These are phyloP conservation scores for Penicillium rolfsii DNA, from an alignment of 2,329 filamentous ascomycete genomes.

Conservation along the genomic window DNA sequence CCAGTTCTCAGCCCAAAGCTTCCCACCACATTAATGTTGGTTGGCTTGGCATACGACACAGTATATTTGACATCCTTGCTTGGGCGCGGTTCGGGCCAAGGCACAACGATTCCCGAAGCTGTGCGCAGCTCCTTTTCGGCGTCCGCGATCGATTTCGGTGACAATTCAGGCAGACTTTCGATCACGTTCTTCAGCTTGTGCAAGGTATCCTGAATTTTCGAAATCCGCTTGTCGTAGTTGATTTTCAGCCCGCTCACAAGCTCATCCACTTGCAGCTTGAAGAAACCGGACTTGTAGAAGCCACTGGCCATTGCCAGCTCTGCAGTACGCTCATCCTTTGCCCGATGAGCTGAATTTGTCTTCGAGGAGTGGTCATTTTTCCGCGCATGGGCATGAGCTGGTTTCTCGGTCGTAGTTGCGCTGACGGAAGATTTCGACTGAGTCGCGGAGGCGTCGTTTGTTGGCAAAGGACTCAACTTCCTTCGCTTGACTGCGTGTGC, in stretches of 20 bases:
- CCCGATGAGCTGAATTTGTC: slow-evolving; percentile 22
- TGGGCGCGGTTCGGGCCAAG: slow-evolving; percentile 82
- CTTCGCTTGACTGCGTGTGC: slow-evolving; percentile 49
- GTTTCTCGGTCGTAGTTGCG: slow-evolving; percentile 25
- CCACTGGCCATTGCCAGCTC: slow-evolving; percentile 50
- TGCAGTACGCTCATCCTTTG: slow-evolving; percentile 34
- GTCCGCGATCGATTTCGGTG: slow-evolving; percentile 60
- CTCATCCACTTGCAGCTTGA: slow-evolving; percentile 70
- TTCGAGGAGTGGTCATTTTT: slow-evolving; percentile 28
- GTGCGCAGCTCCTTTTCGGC: slow-evolving; percentile 70
- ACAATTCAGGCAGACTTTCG: slow-evolving; percentile 58
- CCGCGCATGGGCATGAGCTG: slow-evolving; percentile 15
- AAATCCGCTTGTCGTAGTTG: slow-evolving; percentile 61
- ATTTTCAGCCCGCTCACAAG: slow-evolving; percentile 61
- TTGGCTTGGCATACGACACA: slow-evolving; percentile 74
- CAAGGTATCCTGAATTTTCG: slow-evolving; percentile 57
- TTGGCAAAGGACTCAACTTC: slow-evolving; percentile 48
- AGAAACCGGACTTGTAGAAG: slow-evolving; percentile 67
- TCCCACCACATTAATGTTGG: slow-evolving; percentile 82
- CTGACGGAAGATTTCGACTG: slow-evolving; percentile 20
- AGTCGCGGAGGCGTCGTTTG: slow-evolving; percentile 11
- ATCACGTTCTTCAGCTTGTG: slow-evolving; percentile 60
- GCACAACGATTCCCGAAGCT: slow-evolving; percentile 70
- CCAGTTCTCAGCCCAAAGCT: slow-evolving; percentile 81
- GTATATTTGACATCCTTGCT: slow-evolving; percentile 78